A percentile compares a stretch with the other conserved stretches of the same genome.
These are phyloP conservation scores for Peronospora destructor DNA, from an alignment of 352 stramenopile genomes.

Conservation along the genomic window DNA sequence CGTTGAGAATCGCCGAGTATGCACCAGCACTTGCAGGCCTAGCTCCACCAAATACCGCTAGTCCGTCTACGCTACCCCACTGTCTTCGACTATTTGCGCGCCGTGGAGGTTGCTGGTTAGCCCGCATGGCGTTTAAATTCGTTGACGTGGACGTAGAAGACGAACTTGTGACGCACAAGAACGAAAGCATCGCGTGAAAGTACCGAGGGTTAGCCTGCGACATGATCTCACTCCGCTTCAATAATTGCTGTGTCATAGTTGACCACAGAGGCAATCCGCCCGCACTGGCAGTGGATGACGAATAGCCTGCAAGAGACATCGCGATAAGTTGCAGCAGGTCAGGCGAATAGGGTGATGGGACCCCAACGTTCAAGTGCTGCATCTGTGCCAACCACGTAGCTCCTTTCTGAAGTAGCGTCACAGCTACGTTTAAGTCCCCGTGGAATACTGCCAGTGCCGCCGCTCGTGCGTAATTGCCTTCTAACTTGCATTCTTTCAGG, in stretches of 20 bases:
- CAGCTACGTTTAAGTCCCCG: slow-evolving; percentile 62
- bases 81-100: slow-evolving; percentile 34
- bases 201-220: slow-evolving; percentile 58
- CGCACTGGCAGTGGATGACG: slow-evolving; percentile 37
- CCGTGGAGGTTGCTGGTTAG: slow-evolving; percentile 28
- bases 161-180: slow-evolving; percentile 48
- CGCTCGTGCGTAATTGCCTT: slow-evolving; percentile 55
- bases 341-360: slow-evolving; percentile 38
- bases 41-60: slow-evolving; percentile 32
- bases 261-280: slow-evolving; percentile 57
- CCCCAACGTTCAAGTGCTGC: slow-evolving; percentile 36
- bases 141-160: slow-evolving; percentile 26
- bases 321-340: slow-evolving; percentile 85
- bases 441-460: slow-evolving; percentile 81
- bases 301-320: slow-evolving; percentile 83
- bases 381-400: slow-evolving; percentile 57
- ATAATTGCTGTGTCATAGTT: slow-evolving; percentile 70
- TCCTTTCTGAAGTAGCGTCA: slow-evolving; percentile 63
- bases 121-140: slow-evolving; percentile 20
- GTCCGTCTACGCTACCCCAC: slow-evolving; percentile 58
- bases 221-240: slow-evolving; percentile 69
- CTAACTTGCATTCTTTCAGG: slow-evolving; percentile 50
- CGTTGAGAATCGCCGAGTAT: slow-evolving; percentile 79
- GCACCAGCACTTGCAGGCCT: slow-evolving; percentile 30
- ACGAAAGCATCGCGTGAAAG: slow-evolving; percentile 75